phyloP scores from a whole-genome alignment of 306 rosid species.

The Casuarina equisetifolia region DNA sequence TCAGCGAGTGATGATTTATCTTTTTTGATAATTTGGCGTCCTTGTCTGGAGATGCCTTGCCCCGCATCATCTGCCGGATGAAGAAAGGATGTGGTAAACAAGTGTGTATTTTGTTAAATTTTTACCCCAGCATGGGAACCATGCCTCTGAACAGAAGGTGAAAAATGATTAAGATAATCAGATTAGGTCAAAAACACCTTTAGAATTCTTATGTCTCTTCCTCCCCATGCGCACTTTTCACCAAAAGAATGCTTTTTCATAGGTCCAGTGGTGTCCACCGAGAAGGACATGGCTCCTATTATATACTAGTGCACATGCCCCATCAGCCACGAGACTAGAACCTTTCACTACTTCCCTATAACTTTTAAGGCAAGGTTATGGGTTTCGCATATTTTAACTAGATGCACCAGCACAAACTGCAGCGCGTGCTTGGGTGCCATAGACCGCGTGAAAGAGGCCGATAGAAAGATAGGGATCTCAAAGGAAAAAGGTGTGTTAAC shows the following conservation, averaged over 20 bases:
- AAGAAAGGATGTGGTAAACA: too few species aligned
- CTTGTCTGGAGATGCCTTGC: neutral
- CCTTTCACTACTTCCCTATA: neutral
- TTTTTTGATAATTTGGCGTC: neutral
- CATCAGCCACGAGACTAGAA: neutral
- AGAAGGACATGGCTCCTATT: slow-evolving; percentile 1
- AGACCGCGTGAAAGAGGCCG: slow-evolving; percentile 30
- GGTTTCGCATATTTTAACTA: slow-evolving; percentile 8
- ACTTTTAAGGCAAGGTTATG: slow-evolving; percentile 8
- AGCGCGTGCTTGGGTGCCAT: slow-evolving; percentile 27
- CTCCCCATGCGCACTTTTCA: slow-evolving; percentile 32
- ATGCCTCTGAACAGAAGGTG: slow-evolving; percentile 20
- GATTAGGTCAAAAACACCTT: slow-evolving; percentile 36
- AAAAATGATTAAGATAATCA: slow-evolving; percentile 4
- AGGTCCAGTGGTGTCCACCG: slow-evolving; percentile 9
- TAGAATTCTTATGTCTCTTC: slow-evolving; percentile 32
- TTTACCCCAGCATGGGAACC: neutral
- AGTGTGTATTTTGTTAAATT: neutral
- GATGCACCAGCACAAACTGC: slow-evolving; percentile 16
- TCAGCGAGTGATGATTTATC: neutral
- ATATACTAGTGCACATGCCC: slow-evolving; percentile 32
- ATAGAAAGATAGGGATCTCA: neutral
- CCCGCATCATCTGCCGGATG: neutral
- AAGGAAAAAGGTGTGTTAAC: neutral
- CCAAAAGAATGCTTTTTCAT: slow-evolving; percentile 11